Evolutionary conservation across 805 yeast species (phyloP), one percentile per base, ranked within the genome.

Genomic region (Huiozyma naganishii): DNA sequence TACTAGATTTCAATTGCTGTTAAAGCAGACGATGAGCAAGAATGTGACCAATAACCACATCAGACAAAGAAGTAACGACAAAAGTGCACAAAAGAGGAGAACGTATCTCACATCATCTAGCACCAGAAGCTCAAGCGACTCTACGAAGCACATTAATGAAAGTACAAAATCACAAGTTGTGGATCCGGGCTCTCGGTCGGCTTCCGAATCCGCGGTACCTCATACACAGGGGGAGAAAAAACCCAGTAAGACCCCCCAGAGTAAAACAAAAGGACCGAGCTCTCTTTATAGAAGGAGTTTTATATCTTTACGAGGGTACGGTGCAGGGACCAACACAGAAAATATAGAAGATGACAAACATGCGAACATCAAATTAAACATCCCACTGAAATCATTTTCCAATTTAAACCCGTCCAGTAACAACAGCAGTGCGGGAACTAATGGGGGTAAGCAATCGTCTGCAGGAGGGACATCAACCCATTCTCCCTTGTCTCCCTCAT

Each of bases 1-100:
- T 47, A 72, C 69, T 47, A 71, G 75, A 48, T 89, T 72, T 64
- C 77, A 77, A 45, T 77, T 70, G 46, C 61, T 70, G 33, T 59
- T 74, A 49, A 71, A 77, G 45, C 68, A 73, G 44, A 71, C 80
- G 0, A 57, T 65, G 55, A 52, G 57, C 29, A 61, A 59, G 36
- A 64, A 54, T 48, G 65, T 61, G 1, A 52, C 48, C 1, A 55
- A 55, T 43, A 43, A 29, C 32, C 38, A 13, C 33, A 30, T 30
- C 9, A 11, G 12, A 9, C 10, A 10, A n/a, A 32, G 34, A 10
- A n/a, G 10, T 32, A 10, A 32, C n/a, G 34, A 32, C 34, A 32
- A 32, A 32, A 32, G 4, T 32, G 34, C n/a, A 32, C 10, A 32
- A n/a, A 32, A 17, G 23, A 17, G 23, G 23, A 17, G 23, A 17